phyloP scores from a whole-genome alignment of 2,329 filamentous ascomycete genomes.

The Elsinoe perseae region DNA sequence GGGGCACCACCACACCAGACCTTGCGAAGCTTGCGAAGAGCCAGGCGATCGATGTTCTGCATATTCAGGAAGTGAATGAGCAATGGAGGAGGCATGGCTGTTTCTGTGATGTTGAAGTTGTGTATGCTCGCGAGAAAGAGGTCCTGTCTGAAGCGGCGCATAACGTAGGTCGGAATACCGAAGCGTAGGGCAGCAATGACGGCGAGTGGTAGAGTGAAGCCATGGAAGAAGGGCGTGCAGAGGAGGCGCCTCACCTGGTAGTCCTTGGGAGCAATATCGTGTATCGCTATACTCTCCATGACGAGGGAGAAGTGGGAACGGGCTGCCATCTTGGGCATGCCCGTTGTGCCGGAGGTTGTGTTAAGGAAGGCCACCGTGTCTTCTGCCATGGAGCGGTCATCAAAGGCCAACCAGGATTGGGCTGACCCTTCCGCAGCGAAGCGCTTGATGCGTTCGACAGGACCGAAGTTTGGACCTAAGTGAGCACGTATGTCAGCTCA shows the following conservation, averaged over 20 bases:
- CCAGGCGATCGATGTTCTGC: slow-evolving; percentile 30
- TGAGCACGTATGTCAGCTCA: not conserved
- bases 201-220: slow-evolving; percentile 42
- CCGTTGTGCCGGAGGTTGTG: slow-evolving; percentile 33
- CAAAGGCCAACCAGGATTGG: slow-evolving; percentile 11
- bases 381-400: slow-evolving; percentile 21
- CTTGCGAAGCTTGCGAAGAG: slow-evolving; percentile 37
- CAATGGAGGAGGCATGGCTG: slow-evolving; percentile 42
- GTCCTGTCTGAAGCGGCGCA: slow-evolving; percentile 39
- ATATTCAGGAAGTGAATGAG: slow-evolving; percentile 27
- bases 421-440: not conserved
- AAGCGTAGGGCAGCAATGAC: slow-evolving; percentile 41
- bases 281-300: slow-evolving; percentile 28
- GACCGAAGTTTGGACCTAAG: slow-evolving; percentile 16
- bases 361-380: slow-evolving; percentile 26
- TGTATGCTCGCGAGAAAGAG: slow-evolving; percentile 36
- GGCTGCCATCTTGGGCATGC: slow-evolving; percentile 36
- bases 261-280: slow-evolving; percentile 24
- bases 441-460: slow-evolving; percentile 6
- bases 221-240: slow-evolving; percentile 48
- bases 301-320: slow-evolving; percentile 33
- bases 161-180: slow-evolving; percentile 41
- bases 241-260: slow-evolving; percentile 39
- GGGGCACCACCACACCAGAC: slow-evolving; percentile 45
- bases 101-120: slow-evolving; percentile 42